Conservation (phyloP, 1,284 basidiomycete species). For the Naganishia sp. region DNA sequence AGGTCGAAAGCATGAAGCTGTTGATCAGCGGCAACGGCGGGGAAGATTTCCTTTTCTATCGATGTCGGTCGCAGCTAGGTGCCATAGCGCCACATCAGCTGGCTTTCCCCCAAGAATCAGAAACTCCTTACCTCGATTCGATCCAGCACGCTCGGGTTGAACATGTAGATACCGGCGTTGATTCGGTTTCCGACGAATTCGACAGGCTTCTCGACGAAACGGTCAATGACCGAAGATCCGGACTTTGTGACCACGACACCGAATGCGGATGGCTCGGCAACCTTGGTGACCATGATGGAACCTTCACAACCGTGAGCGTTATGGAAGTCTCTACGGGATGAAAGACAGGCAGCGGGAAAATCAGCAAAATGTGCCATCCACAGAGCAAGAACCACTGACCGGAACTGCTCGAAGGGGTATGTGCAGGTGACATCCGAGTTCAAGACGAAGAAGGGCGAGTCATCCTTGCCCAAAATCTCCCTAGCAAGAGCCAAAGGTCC, state of each 20-base stretch:
- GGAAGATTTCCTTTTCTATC: slow-evolving; percentile 61
- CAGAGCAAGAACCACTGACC: slow-evolving; percentile 40
- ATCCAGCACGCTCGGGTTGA: slow-evolving; percentile 58
- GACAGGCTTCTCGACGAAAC: slow-evolving; percentile 61
- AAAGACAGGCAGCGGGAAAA: slow-evolving; percentile 1
- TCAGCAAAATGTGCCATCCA: background rate
- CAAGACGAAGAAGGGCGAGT: slow-evolving; percentile 60
- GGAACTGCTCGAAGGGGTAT: slow-evolving; percentile 59
- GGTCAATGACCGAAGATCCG: slow-evolving; percentile 57
- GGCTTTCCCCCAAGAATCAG: background rate
- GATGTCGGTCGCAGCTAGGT: slow-evolving; percentile 57
- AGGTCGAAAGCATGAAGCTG: slow-evolving; percentile 60
- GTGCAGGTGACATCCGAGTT: slow-evolving; percentile 61
- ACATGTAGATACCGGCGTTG: slow-evolving; percentile 62
- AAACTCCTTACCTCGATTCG: slow-evolving; percentile 55
- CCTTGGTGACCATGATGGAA: slow-evolving; percentile 61
- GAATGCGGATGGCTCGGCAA: slow-evolving; percentile 60
- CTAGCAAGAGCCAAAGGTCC: slow-evolving; percentile 59
- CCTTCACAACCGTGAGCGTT: slow-evolving; percentile 58
- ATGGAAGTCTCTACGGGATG: slow-evolving; percentile 57
- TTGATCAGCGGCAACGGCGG: slow-evolving; percentile 56
- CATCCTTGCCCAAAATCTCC: slow-evolving; percentile 59
- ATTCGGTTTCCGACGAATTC: slow-evolving; percentile 61
- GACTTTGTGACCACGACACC: slow-evolving; percentile 60
- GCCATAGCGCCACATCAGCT: background rate